phyloP scores from a whole-genome alignment of 2,329 filamentous ascomycete species.

The Fusarium sp. region DNA sequence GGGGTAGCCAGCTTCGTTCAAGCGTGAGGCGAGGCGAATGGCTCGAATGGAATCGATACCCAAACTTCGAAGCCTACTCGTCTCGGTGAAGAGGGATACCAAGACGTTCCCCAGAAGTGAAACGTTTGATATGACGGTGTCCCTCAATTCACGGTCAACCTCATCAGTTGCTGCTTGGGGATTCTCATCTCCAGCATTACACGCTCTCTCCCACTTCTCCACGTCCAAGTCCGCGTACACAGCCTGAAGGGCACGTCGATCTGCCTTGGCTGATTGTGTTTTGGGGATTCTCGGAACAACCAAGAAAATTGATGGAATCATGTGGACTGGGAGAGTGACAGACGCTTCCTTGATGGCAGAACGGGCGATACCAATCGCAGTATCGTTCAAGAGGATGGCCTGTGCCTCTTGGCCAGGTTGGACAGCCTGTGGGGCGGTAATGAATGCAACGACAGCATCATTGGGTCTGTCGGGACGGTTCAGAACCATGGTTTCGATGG shows the following conservation, averaged over 20 bases:
- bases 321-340: not conserved
- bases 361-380: conserved; percentile 2
- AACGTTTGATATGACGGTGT: not conserved
- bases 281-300: conserved; percentile 5
- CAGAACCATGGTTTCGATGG: conserved; percentile 10
- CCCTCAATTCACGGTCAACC: not conserved
- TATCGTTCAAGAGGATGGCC: not conserved
- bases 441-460: conserved; percentile 1
- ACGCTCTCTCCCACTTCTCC: conserved; percentile 4
- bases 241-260: conserved; percentile 8
- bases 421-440: not conserved
- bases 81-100: not conserved
- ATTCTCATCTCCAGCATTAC: not conserved
- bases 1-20: conserved; percentile 4
- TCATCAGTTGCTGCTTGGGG: not conserved
- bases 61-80: conserved; percentile 2
- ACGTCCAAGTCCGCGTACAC: not conserved
- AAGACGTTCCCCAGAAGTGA: not conserved
- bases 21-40: conserved; percentile 3
- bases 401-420: not conserved
- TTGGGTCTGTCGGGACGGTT: conserved; percentile 4
- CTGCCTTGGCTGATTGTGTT: conserved; percentile 11
- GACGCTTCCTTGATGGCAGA: conserved; percentile 2
- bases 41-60: conserved; percentile 12
- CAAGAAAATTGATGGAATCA: conserved; percentile 3